These are phyloP conservation scores for Coleophoma eucalyptorum DNA, from an alignment of 2,329 filamentous ascomycete species.

Conservation along the genomic window DNA sequence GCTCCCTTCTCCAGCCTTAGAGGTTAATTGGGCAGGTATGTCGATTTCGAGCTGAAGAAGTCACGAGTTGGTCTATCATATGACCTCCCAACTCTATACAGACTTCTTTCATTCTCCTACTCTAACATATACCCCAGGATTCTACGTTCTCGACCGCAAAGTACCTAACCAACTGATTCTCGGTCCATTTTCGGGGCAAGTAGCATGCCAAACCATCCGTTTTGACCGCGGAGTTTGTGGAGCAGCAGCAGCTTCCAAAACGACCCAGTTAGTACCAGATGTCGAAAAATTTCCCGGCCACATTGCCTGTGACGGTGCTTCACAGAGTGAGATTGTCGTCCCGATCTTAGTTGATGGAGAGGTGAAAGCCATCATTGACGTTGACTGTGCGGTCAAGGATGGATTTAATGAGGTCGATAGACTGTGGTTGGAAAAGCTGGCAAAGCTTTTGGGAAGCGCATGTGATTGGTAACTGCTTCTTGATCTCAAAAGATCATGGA, in stretches of 20 bases:
- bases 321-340: slow-evolving; percentile 77
- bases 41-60: neutral
- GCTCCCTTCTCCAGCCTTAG: slow-evolving; percentile 57
- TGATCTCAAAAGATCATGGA: neutral
- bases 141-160: slow-evolving; percentile 62
- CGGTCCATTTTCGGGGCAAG: slow-evolving; percentile 76
- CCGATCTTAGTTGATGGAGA: slow-evolving; percentile 49
- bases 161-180: slow-evolving; percentile 57
- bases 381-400: slow-evolving; percentile 65
- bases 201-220: slow-evolving; percentile 73
- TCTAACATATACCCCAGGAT: slow-evolving; percentile 44
- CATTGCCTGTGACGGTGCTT: slow-evolving; percentile 76
- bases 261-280: slow-evolving; percentile 65
- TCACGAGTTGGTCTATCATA: too few species aligned
- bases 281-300: slow-evolving; percentile 75
- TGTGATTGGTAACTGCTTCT: slow-evolving; percentile 58
- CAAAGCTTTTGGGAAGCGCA: slow-evolving; percentile 49
- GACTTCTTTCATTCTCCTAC: neutral
- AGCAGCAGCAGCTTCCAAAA: slow-evolving; percentile 53
- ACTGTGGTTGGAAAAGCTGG: slow-evolving; percentile 62
- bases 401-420: slow-evolving; percentile 70
- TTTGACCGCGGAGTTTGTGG: slow-evolving; percentile 77
- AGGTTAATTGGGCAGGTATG: slow-evolving; percentile 73
- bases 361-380: slow-evolving; percentile 72
- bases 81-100: too few species aligned